These are phyloP conservation scores for Trypanosoma cruzi DNA, from an alignment of 208 protist genomes.

Conservation along the genomic window DNA sequence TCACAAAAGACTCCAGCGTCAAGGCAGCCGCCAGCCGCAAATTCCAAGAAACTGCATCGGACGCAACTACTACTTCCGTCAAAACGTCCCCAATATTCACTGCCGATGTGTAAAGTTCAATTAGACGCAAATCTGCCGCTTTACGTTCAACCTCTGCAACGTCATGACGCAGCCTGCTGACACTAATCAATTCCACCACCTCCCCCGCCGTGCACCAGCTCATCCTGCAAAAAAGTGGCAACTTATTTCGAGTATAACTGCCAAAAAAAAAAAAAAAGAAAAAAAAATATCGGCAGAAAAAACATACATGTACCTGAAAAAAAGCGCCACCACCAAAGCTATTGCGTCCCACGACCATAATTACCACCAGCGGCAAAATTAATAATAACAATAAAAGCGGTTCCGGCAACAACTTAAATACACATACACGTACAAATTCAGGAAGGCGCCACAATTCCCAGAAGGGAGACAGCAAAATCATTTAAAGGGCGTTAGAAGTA, in stretches of 20 bases:
- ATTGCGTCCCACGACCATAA: too few relatives aligned
- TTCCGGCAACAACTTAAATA: not conserved
- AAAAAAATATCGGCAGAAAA: too few relatives aligned
- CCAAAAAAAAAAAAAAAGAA: slow-evolving; percentile 11
- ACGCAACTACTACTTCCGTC: slow-evolving; percentile 33
- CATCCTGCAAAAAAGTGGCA: slow-evolving; percentile 44
- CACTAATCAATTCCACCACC: slow-evolving; percentile 32
- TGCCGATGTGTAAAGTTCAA: slow-evolving; percentile 34
- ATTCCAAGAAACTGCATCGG: slow-evolving; percentile 7
- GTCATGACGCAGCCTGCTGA: slow-evolving; percentile 32
- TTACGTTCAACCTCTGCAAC: slow-evolving; percentile 36
- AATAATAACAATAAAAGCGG: slow-evolving; percentile 21
- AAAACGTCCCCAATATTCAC: slow-evolving; percentile 66
- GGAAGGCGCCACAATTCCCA: too few relatives aligned
- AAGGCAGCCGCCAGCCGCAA: slow-evolving; percentile 51
- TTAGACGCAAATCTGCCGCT: slow-evolving; percentile 36
- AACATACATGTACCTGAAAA: too few relatives aligned
- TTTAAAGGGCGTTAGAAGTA: not conserved
- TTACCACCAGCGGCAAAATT: not conserved
- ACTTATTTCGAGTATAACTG: slow-evolving; percentile 58
- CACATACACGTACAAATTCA: too few relatives aligned
- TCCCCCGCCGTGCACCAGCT: slow-evolving; percentile 45
- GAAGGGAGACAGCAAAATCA: slow-evolving; percentile 3
- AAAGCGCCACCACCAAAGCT: too few relatives aligned
- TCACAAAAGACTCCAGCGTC: slow-evolving; percentile 49